Base-by-base conservation (phyloP, 164 flowering plant species). In the Macadamia tetraphylla region DNA sequence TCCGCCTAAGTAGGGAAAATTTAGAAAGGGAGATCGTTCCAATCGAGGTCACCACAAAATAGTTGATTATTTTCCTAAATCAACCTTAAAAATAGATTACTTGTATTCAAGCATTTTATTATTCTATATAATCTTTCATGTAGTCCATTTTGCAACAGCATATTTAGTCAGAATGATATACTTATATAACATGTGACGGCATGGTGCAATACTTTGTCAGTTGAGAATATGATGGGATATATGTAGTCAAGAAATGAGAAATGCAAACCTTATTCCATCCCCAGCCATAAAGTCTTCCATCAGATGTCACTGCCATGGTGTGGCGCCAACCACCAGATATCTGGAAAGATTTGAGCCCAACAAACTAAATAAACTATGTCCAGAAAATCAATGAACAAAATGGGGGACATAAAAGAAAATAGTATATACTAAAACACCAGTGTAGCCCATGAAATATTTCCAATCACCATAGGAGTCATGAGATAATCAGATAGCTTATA, bases 301-400 rank as follows among this genome's bases (percentile, higher is more conserved):
- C 91, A 70, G 87, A 82, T 30, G 97, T 83, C 51, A 90, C 65
- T 60, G 99, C 97, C 99, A 94, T 92, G 9, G 96, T 86, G 77
- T 92, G 99, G 71, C 99, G 82, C 99, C 99, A 94, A 72, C 99
- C 99, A 73, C 99, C 99, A 57, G 97, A 84, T 77, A 92, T 86
- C 99, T 94, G 87, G 44, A 77, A 67, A 74, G 46, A 68, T 63
- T 44, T 52, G 67, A 46, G 59, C 44, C 69, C 68, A 79, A 48
- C 60, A 60, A 67, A 13, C 11, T 57, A 9, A 55, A 23, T n/a
- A 23, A 55, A 44, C 17, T 9, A 12, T 53, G 48, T 32, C 46
- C 14, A 52, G 14, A 52, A 1, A 32, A 64, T 17, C 32, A 51
- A 30, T 7, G 29, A 40, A 53, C 15, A 53, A 53, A 14, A 10